Evolutionary conservation across 257 asterid genomes (phyloP).

Genomic region (Thymus mandschuricus): DNA sequence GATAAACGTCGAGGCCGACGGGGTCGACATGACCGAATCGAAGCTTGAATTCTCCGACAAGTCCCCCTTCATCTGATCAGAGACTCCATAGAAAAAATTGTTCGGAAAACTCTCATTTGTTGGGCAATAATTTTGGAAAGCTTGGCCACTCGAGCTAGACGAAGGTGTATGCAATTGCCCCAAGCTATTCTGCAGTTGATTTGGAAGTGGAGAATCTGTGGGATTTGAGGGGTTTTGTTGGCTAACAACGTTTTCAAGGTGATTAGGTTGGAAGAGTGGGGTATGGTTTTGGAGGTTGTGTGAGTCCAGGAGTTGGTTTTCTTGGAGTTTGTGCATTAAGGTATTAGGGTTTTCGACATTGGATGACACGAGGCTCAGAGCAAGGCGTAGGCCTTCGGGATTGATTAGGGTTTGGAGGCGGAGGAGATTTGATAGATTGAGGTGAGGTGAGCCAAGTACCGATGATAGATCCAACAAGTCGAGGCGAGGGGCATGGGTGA

Average conservation of each 20-base stretch:
- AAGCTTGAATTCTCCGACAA: conserved; percentile 45
- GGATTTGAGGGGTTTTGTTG: conserved; percentile 46
- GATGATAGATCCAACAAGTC: conserved; percentile 70
- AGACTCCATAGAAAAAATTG: conserved; percentile 23
- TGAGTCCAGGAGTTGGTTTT: conserved; percentile 46
- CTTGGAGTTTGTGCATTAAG: conserved; percentile 49
- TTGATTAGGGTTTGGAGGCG: conserved; percentile 74
- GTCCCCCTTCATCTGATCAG: conserved; percentile 43
- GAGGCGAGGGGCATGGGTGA: conserved; percentile 79
- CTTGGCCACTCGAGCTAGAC: conserved; percentile 38
- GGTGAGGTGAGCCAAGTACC: conserved; percentile 55
- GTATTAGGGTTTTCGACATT: conserved; percentile 44
- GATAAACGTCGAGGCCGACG: conserved; percentile 33
- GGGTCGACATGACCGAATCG: conserved; percentile 44
- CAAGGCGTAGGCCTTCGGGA: conserved; percentile 60
- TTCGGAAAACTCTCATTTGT: conserved; percentile 31
- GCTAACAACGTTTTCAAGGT: conserved; percentile 40
- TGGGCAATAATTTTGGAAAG: conserved; percentile 36
- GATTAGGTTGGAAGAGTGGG: conserved; percentile 47
- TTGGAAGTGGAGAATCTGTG: conserved; percentile 33
- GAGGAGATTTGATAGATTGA: conserved; percentile 57
- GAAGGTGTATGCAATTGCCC: conserved; percentile 30
- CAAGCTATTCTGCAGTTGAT: conserved; percentile 36
- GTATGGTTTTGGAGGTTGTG: conserved; percentile 39
- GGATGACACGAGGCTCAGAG: conserved; percentile 47